Conservation (phyloP, 2,329 filamentous ascomycete species). For the Xylariaceae sp. region DNA sequence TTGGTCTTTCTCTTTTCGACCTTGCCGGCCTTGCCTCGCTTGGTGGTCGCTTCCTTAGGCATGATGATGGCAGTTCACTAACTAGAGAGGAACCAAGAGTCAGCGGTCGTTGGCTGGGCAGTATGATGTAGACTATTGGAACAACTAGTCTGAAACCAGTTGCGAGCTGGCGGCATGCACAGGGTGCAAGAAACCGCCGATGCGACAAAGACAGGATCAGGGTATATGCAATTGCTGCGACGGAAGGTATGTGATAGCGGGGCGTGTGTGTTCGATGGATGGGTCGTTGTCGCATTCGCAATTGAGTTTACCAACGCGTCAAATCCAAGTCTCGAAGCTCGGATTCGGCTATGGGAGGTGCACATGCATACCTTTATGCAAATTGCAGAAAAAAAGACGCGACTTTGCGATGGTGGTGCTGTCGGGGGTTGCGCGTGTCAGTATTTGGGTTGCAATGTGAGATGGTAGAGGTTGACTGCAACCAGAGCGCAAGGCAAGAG, state of each 20-base stretch:
- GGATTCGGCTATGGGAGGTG: conserved; percentile 22
- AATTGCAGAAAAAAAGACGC: conserved; percentile 18
- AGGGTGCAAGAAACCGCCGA: too few species aligned
- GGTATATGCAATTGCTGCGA: conserved; percentile 3
- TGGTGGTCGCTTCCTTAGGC: conserved; percentile 53
- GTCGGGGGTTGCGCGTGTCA: conserved; percentile 26
- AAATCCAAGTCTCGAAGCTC: conserved; percentile 34
- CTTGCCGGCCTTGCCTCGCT: conserved; percentile 47
- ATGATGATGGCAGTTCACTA: conserved; percentile 39
- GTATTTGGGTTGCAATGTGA: conserved; percentile 18
- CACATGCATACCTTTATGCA: conserved; percentile 34
- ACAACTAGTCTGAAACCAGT: too few species aligned
- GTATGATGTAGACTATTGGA: too few species aligned
- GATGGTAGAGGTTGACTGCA: conserved; percentile 12
- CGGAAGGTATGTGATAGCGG: conserved; percentile 10
- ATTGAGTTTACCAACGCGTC: conserved; percentile 33
- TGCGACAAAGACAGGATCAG: too few species aligned
- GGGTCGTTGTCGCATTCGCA: conserved; percentile 33
- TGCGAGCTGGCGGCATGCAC: too few species aligned
- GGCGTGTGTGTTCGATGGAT: conserved; percentile 16
- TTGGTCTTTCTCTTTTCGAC: conserved; percentile 51
- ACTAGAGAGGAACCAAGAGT: not conserved
- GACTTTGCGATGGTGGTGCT: conserved; percentile 32
- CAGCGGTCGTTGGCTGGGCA: too few species aligned
- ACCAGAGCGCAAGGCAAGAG: conserved; percentile 13